Base-by-base conservation (phyloP, 169 alveolate species). In the Plasmodium chabaudi region DNA sequence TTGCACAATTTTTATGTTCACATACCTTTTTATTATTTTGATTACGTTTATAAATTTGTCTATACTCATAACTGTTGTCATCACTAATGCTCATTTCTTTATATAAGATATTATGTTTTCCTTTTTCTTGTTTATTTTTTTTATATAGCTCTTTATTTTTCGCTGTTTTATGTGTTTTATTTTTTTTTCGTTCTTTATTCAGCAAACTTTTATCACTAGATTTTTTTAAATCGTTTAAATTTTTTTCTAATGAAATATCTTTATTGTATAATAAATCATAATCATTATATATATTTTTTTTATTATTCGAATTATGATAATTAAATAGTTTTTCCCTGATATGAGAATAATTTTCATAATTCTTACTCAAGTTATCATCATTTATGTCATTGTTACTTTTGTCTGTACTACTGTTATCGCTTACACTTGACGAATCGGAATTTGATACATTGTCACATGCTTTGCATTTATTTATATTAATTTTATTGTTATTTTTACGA, bases 271-370 rank as follows among this genome's bases (percentile, higher is more conserved):
- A 77, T n/a, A 77, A 56, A 56, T 64, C 88, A 47, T 27, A 12
- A 55, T 47, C 55, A 42, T 23, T 82, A 46, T 65, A 55, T 67
- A 61, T 27, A 5, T 53, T 59, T 46, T 34, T 55, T 3, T 61
- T 34, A 19, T 67, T 67, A 25, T 82, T 82, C 25, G 57, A 67
- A 47, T 27, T 39, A 55, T 47, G 42, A 42, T 23, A 67, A 25
- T 65, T 67, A 82, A 61, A 55, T 9, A 67, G 21, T 25, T 82
- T 59, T 46, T 34, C 56, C 6, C 72, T 34, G 39, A 82, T 67
- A 25, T 82, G 67, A 46, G 53, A 67, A 61, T 82, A 65, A 13
- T 82, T 82, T 12, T 59, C 42, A 59, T 82, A 65, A 27, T 61
- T 59, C 9, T 42, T 13, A 60, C 13, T 34, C 0, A 10, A 10